Evolutionary conservation across 1,139 yeast species (phyloP).

Genomic region (Yamadazyma dendronema): DNA sequence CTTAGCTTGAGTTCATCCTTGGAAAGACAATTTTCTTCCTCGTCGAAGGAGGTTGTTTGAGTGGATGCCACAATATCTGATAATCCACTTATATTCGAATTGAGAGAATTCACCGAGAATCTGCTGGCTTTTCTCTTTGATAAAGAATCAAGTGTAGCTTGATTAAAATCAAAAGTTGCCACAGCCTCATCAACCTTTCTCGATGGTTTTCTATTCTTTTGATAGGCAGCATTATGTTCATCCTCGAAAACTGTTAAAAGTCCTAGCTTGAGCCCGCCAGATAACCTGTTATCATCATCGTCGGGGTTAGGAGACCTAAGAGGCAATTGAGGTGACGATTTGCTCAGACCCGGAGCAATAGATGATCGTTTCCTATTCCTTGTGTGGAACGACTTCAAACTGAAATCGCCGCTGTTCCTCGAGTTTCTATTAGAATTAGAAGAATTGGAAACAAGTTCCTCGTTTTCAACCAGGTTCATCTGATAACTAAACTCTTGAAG

Average conservation of each 20-base stretch:
- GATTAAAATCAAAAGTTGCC: conserved; percentile 28
- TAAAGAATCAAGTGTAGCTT: conserved; percentile 34
- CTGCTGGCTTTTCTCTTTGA: conserved; percentile 23
- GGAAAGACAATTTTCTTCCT: conserved; percentile 25
- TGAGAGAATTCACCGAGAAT: conserved; percentile 40
- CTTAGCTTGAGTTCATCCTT: conserved; percentile 35
- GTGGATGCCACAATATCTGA: conserved; percentile 41
- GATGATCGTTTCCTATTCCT: conserved; percentile 3
- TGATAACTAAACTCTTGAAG: conserved; percentile 29
- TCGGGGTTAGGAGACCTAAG: conserved; percentile 7
- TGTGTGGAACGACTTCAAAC: conserved; percentile 39
- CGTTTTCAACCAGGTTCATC: conserved; percentile 13
- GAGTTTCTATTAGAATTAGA: conserved; percentile 16
- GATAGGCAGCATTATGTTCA: conserved; percentile 9
- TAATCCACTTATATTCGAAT: conserved; percentile 42
- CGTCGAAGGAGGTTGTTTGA: conserved; percentile 35
- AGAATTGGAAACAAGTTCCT: conserved; percentile 9
- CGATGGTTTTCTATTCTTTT: neutral
- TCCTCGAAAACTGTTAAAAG: conserved; percentile 43
- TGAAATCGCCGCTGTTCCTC: conserved; percentile 24
- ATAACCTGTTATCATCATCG: conserved; percentile 27
- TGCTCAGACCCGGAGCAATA: neutral
- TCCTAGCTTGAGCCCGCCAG: conserved; percentile 42
- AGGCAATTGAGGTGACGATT: conserved; percentile 4
- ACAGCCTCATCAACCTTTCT: conserved; percentile 19